Evolutionary conservation across 164 flowering plant species (phyloP).

Genomic region (Aristolochia fimbriata): DNA sequence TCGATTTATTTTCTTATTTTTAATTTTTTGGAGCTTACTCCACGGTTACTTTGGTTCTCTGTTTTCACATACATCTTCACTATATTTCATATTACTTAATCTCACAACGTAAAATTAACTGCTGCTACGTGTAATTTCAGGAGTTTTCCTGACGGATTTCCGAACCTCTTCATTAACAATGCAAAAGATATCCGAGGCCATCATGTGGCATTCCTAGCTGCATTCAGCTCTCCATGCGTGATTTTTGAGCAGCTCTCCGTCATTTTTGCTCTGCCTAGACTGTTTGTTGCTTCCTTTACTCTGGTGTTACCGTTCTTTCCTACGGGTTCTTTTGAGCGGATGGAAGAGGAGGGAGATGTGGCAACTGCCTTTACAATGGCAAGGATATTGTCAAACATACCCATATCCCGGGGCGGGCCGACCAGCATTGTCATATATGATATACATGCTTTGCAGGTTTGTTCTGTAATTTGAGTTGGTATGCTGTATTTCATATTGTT

Average conservation of each 20-base stretch:
- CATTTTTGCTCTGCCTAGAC: conserved; percentile 74
- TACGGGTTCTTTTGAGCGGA: conserved; percentile 93
- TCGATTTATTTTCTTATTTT: too few species aligned
- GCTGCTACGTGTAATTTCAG: conserved; percentile 26
- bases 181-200: conserved; percentile 82
- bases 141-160: conserved; percentile 93
- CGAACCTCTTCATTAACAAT: conserved; percentile 84
- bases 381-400: conserved; percentile 79
- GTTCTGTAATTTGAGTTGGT: conserved; percentile 8
- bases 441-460: conserved; percentile 94
- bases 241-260: conserved; percentile 93
- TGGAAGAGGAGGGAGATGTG: conserved; percentile 99
- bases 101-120: conserved; percentile 1
- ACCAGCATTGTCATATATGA: conserved; percentile 91
- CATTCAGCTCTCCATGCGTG: conserved; percentile 86
- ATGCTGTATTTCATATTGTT: neutral
- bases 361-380: conserved; percentile 99
- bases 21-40: too few species aligned
- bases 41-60: too few species aligned
- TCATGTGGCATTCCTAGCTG: conserved; percentile 92
- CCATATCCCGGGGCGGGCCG: conserved; percentile 94
- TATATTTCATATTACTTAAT: too few species aligned
- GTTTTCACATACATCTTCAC: too few species aligned
- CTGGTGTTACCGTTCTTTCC: conserved; percentile 94
- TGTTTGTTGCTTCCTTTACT: conserved; percentile 84